Percentiles rank a stretch among this genome's conserved stretches.
These are phyloP conservation scores for Lentinula lateritia DNA, from an alignment of 768 basidiomycete genomes.

Conservation along the genomic window DNA sequence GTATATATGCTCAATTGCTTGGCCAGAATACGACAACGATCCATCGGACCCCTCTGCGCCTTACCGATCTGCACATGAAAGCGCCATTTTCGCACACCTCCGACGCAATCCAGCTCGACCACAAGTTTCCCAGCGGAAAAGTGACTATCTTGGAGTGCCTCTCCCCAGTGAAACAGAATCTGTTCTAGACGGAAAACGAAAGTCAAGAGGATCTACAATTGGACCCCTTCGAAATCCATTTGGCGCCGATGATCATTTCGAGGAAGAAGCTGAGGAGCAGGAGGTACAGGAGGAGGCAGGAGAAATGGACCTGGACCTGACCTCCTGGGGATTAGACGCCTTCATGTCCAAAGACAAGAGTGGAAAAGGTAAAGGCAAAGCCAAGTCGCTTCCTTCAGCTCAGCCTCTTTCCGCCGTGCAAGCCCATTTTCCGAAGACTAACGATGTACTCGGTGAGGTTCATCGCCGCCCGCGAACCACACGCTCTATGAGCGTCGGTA, in stretches of 20 bases:
- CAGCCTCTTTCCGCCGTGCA: slow-evolving; percentile 35
- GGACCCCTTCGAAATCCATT: slow-evolving; percentile 68
- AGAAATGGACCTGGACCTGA: slow-evolving; percentile 69
- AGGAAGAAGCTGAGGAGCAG: slow-evolving; percentile 39
- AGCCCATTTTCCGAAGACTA: slow-evolving; percentile 36
- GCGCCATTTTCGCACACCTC: slow-evolving; percentile 80
- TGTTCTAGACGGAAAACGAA: slow-evolving; percentile 34
- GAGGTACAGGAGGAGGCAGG: slow-evolving; percentile 40
- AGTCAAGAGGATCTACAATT: slow-evolving; percentile 48
- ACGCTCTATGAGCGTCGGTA: slow-evolving; percentile 64
- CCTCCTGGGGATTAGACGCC: slow-evolving; percentile 80
- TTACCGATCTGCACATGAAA: slow-evolving; percentile 68
- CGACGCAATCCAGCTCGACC: slow-evolving; percentile 44
- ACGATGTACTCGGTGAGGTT: slow-evolving; percentile 27
- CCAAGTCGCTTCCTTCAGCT: slow-evolving; percentile 32
- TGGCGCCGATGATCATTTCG: slow-evolving; percentile 52
- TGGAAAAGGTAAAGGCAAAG: slow-evolving; percentile 36
- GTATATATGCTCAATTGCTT: not conserved
- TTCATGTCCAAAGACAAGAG: slow-evolving; percentile 68
- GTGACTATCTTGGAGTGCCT: slow-evolving; percentile 64
- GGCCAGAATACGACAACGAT: slow-evolving; percentile 87
- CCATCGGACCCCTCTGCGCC: slow-evolving; percentile 57
- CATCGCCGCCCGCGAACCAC: slow-evolving; percentile 32
- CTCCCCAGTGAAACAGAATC: slow-evolving; percentile 62
- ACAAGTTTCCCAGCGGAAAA: slow-evolving; percentile 38